phyloP scores from a whole-genome alignment of 1,284 basidiomycete genomes.

The Cystobasidium sp. region DNA sequence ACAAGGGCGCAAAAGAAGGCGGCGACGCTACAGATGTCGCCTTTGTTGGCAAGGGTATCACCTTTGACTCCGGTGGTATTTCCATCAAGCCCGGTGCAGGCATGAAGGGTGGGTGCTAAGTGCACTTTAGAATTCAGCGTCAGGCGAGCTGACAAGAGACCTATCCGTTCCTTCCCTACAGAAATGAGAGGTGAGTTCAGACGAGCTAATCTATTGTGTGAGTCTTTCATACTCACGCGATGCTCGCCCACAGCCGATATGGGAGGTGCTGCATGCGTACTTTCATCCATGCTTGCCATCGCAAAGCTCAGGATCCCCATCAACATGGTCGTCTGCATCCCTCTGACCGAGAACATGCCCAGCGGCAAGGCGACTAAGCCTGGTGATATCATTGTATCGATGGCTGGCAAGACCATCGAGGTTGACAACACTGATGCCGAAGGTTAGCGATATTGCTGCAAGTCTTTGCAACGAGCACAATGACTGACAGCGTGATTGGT shows the following conservation, averaged over 20 bases:
- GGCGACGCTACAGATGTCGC: conserved; percentile 60
- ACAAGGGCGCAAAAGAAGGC: conserved; percentile 66
- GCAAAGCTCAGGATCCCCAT: conserved; percentile 79
- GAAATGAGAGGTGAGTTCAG: conserved; percentile 59
- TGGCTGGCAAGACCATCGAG: conserved; percentile 86
- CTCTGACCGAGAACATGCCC: conserved; percentile 86
- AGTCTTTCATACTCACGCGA: conserved; percentile 69
- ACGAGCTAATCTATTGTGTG: too few relatives aligned
- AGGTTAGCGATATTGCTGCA: conserved; percentile 30
- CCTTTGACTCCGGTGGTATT: conserved; percentile 79
- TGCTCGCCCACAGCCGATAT: conserved; percentile 67
- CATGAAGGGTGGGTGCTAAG: conserved; percentile 60
- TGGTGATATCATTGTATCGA: conserved; percentile 74
- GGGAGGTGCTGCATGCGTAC: conserved; percentile 83
- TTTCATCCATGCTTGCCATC: conserved; percentile 73
- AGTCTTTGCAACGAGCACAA: background rate
- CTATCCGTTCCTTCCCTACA: conserved; percentile 67
- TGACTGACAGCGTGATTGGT: background rate
- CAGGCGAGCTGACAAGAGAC: conserved; percentile 63
- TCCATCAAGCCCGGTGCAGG: conserved; percentile 72
- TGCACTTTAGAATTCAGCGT: background rate
- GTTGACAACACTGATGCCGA: conserved; percentile 72
- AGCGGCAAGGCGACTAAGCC: conserved; percentile 84
- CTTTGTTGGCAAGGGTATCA: conserved; percentile 86
- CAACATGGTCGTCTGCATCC: conserved; percentile 73